Evolutionary conservation across 2,329 filamentous ascomycete species (phyloP), one percentile per base, ranked within the genome.

Genomic region (Fusarium tuaranense): DNA sequence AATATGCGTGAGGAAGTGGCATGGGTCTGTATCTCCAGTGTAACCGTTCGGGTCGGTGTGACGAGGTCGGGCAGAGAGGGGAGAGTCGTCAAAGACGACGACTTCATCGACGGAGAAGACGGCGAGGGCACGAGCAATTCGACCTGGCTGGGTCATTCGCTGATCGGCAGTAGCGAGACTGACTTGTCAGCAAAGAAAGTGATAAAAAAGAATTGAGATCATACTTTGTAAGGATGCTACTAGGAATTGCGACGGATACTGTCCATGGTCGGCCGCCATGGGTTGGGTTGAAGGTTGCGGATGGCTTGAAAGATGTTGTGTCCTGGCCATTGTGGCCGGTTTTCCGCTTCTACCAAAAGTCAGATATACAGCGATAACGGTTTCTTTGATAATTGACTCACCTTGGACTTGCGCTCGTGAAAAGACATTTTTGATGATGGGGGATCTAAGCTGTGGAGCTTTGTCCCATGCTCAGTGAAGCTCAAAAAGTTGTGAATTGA

Each of bases 31-130:
- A 79, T 92, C 93, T 72, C 92, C 93, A 1, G 93, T 95, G 83
- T 91, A 88, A 78, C 86, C 82, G 58, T 86, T 82, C 61, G 86
- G 85, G 76, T 91, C 88, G 61, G 88, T 85, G 22, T 82, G 83
- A 30, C 79, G 81, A 34, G 86, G 84, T 36, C 88, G 87, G 36
- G 85, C 79, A 16, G 86, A 83, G 8, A 78, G 60, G 3, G 87
- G 87, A 39, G 87, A 87, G 83, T 97, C 95, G 79, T 96, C 91
- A 82, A 93, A 97, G 65, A 97, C 86, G 61, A 97, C 88, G 34
- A 97, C 88, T 83, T 97, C 95, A 80, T 97, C 95, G 75, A 97
- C 89, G 78, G 90, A 92, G 84, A 97, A 97, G 72, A 97, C 92
- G 71, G 94, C 93, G 62, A 95, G 88, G 38, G 94, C 94, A 63